Base-by-base conservation (phyloP, 768 basidiomycete species). In the Xanthoconium purpureum region DNA sequence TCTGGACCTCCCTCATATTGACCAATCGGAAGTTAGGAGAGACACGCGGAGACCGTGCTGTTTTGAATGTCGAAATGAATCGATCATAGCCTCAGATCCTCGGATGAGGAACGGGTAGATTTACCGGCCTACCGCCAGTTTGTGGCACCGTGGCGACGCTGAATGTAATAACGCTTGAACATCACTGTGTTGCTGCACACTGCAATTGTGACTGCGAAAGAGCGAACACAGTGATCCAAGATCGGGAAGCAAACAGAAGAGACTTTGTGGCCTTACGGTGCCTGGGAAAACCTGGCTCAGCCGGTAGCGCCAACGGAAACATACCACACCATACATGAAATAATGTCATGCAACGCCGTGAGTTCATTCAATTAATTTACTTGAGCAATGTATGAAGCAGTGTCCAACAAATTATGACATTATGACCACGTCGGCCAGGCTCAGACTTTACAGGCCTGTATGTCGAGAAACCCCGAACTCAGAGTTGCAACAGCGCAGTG, bases 31-130 rank as follows among this genome's bases (percentile, higher is more conserved):
- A 43, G 42, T 50, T 50, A 55, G 63, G 59, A 55, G 63, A 30
- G 50, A 58, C 63, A 58, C 56, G 63, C 56, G 51, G 49, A 50
- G 49, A 52, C 47, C 59, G 54, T 57, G 63, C 63, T 45, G 56
- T 53, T 55, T 50, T 43, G 47, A 39, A 55, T 37, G 56, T 63
- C 53, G 45, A 64, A 55, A 64, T 55, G 58, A 61, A 54, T 37
- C 33, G 14, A 32, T 35, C 63, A 64, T 64, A 52, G 63, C 63
- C 63, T 58, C 59, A 54, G 33, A 29, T 29, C 37, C 40, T 55
- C 40, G 37, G 55, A 57, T 44, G 55, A 43, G 51, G 32, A 18
- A 15, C n/a, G n/a, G n/a, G 38, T 20, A 17, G 36, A 37, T 43
- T 44, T 28, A 33, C n/a, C n/a, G 5, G 39, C 52, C 33, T 35